Percentiles rank a stretch among this genome's conserved stretches.
Evolutionary conservation across 2,329 filamentous ascomycete species (phyloP).

Genomic region (Bretziella fagacearum): DNA sequence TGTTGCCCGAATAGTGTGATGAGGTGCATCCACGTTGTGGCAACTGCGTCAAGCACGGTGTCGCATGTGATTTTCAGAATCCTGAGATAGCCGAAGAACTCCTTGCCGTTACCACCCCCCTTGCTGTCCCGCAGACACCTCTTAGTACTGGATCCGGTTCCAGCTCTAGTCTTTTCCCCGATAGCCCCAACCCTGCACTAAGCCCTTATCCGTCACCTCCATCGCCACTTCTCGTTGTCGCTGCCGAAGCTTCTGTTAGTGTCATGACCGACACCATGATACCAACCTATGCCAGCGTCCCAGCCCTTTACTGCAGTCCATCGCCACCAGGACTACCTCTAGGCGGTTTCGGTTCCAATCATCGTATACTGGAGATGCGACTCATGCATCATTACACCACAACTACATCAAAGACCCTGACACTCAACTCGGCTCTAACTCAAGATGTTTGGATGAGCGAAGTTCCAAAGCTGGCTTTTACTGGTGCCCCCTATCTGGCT

Average conservation of each 20-base stretch:
- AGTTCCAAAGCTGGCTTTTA: conserved; percentile 44
- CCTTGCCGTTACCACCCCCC: conserved; percentile 23
- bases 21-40: conserved; percentile 48
- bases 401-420: conserved; percentile 41
- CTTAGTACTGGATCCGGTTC: conserved; percentile 12
- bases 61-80: conserved; percentile 46
- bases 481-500: conserved; percentile 39
- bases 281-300: conserved; percentile 9
- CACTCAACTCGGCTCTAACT: conserved; percentile 33
- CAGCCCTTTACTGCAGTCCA: conserved; percentile 23
- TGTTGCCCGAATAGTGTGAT: conserved; percentile 33
- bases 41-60: conserved; percentile 51
- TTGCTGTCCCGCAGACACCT: conserved; percentile 18
- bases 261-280: conserved; percentile 14
- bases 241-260: conserved; percentile 18
- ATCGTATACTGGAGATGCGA: conserved; percentile 39
- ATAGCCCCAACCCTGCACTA: conserved; percentile 2
- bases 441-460: conserved; percentile 42
- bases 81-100: conserved; percentile 31
- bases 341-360: conserved; percentile 14
- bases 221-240: conserved; percentile 15
- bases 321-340: conserved; percentile 16
- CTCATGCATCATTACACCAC: conserved; percentile 49
- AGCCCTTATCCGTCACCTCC: conserved; percentile 7
- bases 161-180: background rate